Evolutionary conservation across 805 yeast genomes (phyloP).

Genomic region (Torulaspora franciscae): DNA sequence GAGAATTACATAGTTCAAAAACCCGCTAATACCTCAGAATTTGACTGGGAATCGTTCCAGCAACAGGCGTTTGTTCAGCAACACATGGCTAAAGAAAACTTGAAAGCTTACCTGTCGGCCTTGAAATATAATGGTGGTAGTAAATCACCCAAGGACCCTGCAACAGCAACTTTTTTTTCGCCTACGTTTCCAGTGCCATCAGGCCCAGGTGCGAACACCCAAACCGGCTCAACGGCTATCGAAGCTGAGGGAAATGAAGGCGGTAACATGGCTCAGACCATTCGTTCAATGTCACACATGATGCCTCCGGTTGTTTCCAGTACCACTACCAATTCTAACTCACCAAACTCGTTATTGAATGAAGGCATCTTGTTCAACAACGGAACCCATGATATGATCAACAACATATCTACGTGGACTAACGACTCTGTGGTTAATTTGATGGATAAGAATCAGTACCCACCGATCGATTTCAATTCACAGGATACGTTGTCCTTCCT

Average conservation of each 20-base stretch:
- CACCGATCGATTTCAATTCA: slow-evolving; percentile 9
- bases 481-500: slow-evolving; percentile 8
- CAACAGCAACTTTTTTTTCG: neutral
- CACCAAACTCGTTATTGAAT: slow-evolving; percentile 10
- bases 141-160: neutral
- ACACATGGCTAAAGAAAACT: slow-evolving; percentile 34
- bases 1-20: slow-evolving; percentile 32
- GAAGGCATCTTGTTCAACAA: slow-evolving; percentile 28
- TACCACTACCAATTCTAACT: slow-evolving; percentile 4
- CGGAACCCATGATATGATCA: slow-evolving; percentile 56
- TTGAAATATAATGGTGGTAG: slow-evolving; percentile 13
- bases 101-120: slow-evolving; percentile 33
- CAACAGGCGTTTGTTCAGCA: slow-evolving; percentile 35
- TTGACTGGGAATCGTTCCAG: slow-evolving; percentile 34
- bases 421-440: slow-evolving; percentile 27
- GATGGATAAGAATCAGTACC: slow-evolving; percentile 11
- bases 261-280: neutral
- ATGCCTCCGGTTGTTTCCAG: slow-evolving; percentile 1
- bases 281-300: neutral
- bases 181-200: slow-evolving; percentile 2
- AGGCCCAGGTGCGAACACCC: neutral
- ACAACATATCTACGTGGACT: slow-evolving; percentile 58
- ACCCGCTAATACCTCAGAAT: slow-evolving; percentile 28
- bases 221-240: neutral
- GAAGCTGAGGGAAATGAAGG: slow-evolving; percentile 1